Evolutionary conservation across 2,329 filamentous ascomycete species (phyloP), one percentile per base, ranked within the genome.

Genomic region (Cladosporium sp.): DNA sequence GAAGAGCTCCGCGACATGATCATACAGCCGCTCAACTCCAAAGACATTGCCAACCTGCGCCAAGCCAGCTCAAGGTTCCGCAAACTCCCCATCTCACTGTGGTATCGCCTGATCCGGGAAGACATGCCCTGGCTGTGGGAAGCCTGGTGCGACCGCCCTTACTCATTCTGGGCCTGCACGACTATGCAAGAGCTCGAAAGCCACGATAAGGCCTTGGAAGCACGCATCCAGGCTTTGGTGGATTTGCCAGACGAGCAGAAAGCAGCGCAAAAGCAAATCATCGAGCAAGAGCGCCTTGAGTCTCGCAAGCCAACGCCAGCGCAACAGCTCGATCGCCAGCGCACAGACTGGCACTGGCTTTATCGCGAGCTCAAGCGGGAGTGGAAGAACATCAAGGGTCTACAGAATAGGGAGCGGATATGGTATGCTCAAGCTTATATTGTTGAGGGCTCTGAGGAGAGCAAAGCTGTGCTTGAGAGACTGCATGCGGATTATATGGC

Each of bases 51-150:
- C n/a, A 39, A 59, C n/a, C 58, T 67, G 7, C 65, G 67, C 32
- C 56, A 64, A 21, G 39, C 62, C 23, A 68, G 65, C 14, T 59
- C 65, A 16, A 51, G 53, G 10, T 69, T 70, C 39, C 53, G 64
- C 39, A 67, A 69, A 39, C 49, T 70, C 0, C 66, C 66, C 7
- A 57, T 63, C 16, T 64, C 57, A 14, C 36, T 68, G 23, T 69
- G 60, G 34, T 65, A 66, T 18, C 23, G 58, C 18, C 64, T 70
- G 14, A 8, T 68, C 2, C 25, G 21, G n/a, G 54, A 30, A 34
- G 67, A 69, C 3, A 63, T 69, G 62, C 65, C 68, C 2, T 70
- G 65, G 65, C 58, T 70, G 3, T 69, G 68, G 69, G 69, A 70
- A 61, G 67, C 66, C 30, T 66, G 58, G 57, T 21, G 54, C 30